These are phyloP conservation scores for Zopfia rhizophila DNA, from an alignment of 2,329 filamentous ascomycete genomes.

Conservation along the genomic window DNA sequence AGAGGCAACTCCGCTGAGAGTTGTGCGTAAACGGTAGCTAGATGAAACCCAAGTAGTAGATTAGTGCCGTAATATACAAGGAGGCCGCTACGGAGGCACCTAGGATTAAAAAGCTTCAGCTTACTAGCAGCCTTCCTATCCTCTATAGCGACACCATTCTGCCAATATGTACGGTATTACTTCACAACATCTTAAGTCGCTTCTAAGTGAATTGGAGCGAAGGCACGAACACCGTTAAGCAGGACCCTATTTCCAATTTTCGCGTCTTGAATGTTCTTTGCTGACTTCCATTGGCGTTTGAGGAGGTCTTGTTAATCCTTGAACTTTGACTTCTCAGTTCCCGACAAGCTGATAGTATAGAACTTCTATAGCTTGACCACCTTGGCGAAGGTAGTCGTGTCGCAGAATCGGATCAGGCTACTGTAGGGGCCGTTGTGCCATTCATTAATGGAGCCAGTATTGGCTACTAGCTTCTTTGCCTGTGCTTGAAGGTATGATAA, in stretches of 20 bases:
- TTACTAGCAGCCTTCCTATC: conserved; percentile 22
- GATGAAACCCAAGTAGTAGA: conserved; percentile 67
- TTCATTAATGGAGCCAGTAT: conserved; percentile 51
- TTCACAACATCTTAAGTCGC: conserved; percentile 17
- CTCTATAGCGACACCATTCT: conserved; percentile 30
- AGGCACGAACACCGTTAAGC: conserved; percentile 25
- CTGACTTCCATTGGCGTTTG: conserved; percentile 8
- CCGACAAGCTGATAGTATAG: conserved; percentile 33
- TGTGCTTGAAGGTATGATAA: conserved; percentile 55
- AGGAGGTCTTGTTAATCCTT: not conserved
- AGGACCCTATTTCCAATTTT: not conserved
- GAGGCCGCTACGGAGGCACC: conserved; percentile 40
- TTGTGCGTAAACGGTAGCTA: conserved; percentile 50
- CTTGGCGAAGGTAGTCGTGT: conserved; percentile 57
- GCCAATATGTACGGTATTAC: conserved; percentile 39
- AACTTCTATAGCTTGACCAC: conserved; percentile 55
- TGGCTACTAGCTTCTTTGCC: conserved; percentile 54
- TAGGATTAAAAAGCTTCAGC: conserved; percentile 44
- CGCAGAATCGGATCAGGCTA: conserved; percentile 59
- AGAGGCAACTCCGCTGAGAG: conserved; percentile 18
- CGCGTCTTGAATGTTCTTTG: conserved; percentile 1
- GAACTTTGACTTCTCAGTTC: conserved; percentile 1
- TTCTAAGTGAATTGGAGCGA: conserved; percentile 34
- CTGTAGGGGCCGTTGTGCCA: conserved; percentile 63
- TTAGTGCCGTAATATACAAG: conserved; percentile 62